Evolutionary conservation across 805 yeast species (phyloP), one percentile per base, ranked within the genome.

Genomic region (Zygosaccharomyces gambellarensis): DNA sequence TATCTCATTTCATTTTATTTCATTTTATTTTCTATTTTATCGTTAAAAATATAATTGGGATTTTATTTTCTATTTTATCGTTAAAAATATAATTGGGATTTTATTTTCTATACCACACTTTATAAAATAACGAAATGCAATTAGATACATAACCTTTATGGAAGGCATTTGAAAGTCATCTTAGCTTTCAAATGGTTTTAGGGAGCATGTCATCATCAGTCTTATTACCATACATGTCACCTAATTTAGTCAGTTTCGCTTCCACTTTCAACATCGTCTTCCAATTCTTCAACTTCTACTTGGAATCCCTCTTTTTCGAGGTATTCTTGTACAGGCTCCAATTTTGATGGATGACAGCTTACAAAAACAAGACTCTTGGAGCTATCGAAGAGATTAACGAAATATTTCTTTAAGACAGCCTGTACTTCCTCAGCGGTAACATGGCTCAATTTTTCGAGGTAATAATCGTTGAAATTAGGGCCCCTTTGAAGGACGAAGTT

Each of bases 311-410:
- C 67, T 1, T 58, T 58, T 8, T 57, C 60, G 48, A 90, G 78
- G 47, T 73, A 79, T 14, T 63, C 67, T 39, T 68, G 65, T 46
- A 87, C 68, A 4, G 66, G 68, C 0, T 72, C 79, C 3, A 70
- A 63, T 54, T 82, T 84, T 1, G 82, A 70, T 2, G 92, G 85
- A 56, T 94, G 90, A 48, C 90, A 78, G 59, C 89, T 81, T 3
- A 83, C 71, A 60, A 89, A 90, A 8, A 87, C 74, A 21, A 77
- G 69, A 10, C 94, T 81, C 1, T 67, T 66, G 0, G 70, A 61
- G 9, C 81, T 57, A 36, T 80, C 74, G 64, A 92, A 92, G 47
- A 92, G 59, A 2, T 83, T 82, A 27, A 76, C 68, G 60, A 86
- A 79, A 61, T 87, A 89, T 48, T 73, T 76, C 42, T 77, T 71